These are phyloP conservation scores for Penicillium sp. DNA, from an alignment of 2,329 filamentous ascomycete genomes.

Conservation along the genomic window DNA sequence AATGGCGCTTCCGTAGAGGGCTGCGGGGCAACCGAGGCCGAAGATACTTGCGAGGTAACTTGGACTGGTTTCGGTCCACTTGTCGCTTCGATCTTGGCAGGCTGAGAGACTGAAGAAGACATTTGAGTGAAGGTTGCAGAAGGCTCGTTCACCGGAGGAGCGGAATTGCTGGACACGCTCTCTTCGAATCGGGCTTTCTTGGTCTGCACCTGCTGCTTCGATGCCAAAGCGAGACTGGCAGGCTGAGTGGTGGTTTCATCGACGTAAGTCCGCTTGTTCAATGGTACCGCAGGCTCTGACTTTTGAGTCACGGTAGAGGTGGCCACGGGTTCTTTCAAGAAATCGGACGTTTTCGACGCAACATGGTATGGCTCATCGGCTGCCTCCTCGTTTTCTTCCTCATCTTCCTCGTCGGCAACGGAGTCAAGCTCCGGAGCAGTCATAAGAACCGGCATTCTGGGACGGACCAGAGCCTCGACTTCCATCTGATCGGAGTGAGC, in stretches of 20 bases:
- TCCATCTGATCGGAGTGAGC: constrained; percentile 59
- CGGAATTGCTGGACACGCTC: constrained; percentile 3
- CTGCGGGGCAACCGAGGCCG: constrained; percentile 4
- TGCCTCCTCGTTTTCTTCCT: constrained; percentile 28
- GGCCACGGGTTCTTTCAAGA: constrained; percentile 22
- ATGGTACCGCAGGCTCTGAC: constrained; percentile 5
- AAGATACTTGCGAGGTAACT: constrained; percentile 11
- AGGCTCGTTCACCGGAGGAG: not conserved
- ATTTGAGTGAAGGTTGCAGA: not conserved
- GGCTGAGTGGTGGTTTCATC: constrained; percentile 21
- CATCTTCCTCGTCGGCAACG: constrained; percentile 29
- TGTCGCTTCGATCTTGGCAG: constrained; percentile 11
- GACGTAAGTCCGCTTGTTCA: constrained; percentile 29
- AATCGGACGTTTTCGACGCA: constrained; percentile 19
- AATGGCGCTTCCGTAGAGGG: constrained; percentile 13
- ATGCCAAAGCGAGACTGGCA: not conserved
- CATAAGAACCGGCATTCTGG: constrained; percentile 48
- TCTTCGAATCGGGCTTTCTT: constrained; percentile 34
- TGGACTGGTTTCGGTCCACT: constrained; percentile 5
- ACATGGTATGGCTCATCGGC: constrained; percentile 10
- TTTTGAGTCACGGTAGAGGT: constrained; percentile 14
- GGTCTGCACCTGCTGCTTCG: constrained; percentile 16
- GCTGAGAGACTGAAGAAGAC: constrained; percentile 6
- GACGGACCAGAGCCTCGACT: constrained; percentile 65
- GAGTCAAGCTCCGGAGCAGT: constrained; percentile 27